Evolutionary conservation across 306 rosid species (phyloP), one percentile per base, ranked within the genome.

Genomic region (Dalbergia cultrata): DNA sequence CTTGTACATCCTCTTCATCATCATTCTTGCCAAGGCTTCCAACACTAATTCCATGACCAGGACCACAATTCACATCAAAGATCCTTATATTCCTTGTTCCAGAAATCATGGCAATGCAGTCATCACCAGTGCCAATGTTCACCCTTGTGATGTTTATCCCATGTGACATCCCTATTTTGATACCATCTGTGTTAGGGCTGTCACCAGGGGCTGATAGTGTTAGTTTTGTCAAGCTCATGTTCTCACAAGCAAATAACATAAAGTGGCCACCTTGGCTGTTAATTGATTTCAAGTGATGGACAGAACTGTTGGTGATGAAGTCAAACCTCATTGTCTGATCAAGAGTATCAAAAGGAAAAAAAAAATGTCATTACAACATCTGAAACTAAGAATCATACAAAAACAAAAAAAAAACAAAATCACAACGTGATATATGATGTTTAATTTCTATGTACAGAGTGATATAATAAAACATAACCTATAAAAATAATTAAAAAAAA

Each of bases 181-280:
- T 93, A 44, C 96, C 97, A 19, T 93, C 97, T 0, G 97, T 91
- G 86, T 93, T 93, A 0, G 90, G 90, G 34, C 94, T 93, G 0
- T 88, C 61, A 0, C 0, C 35, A 0, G 96, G 96, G 4, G 94
- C 86, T 0, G 80, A 45, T 63, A 93, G 9, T 9, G 16, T 73
- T 14, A 89, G 26, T 5, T 69, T 65, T 22, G 56, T 81, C 6
- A 93, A 5, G 17, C n/a, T 84, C 60, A 94, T 65, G 68, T 87
- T 77, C 22, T 52, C 57, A 82, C 97, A 76, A 1, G 56, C 89
- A 37, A 22, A 91, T 8, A 87, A 0, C 16, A 33, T 16, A 70
- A 91, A 74, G 54, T 93, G 98, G 0, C 17, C 75, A 31, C 62
- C 84, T 79, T 91, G 90, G 71, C 91, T 89, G 19, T 93, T 33